Conservation (phyloP, 148 eudicot genomes). For the Bassia scoparia region DNA sequence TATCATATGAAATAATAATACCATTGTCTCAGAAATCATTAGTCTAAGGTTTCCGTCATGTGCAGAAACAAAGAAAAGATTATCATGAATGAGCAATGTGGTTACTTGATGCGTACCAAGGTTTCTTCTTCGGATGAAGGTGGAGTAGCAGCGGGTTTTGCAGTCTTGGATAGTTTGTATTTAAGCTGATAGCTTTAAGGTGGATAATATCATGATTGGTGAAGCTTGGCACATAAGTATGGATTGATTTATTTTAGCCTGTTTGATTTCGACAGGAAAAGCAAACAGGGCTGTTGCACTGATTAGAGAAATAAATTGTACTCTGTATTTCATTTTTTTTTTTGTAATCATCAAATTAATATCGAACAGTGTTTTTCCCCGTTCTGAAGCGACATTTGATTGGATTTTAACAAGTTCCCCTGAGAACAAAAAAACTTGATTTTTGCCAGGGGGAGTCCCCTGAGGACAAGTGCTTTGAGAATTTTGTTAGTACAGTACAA, state of each 20-base stretch:
- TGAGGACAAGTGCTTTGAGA: no score
- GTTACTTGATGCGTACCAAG: conserved; percentile 94
- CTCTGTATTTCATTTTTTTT: no score
- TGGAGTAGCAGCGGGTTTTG: conserved; percentile 96
- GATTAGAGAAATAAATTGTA: conserved; percentile 1
- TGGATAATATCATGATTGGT: not conserved
- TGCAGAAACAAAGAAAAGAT: conserved; percentile 66
- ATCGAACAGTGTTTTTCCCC: no score
- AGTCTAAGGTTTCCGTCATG: not conserved
- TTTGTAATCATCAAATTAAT: no score
- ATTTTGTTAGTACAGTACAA: no score
- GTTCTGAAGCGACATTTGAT: no score
- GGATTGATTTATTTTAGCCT: not conserved
- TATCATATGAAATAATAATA: not conserved
- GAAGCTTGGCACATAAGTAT: not conserved
- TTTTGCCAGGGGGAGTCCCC: no score
- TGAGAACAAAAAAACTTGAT: no score
- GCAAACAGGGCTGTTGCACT: not conserved
- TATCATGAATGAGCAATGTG: conserved; percentile 61
- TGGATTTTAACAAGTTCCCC: no score
- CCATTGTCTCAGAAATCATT: not conserved
- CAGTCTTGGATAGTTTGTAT: conserved; percentile 87
- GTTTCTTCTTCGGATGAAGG: conserved; percentile 91
- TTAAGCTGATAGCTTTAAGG: conserved; percentile 31
- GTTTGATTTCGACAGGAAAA: not conserved